phyloP scores from a whole-genome alignment of 768 basidiomycete genomes.

The Tulasnella sp. region DNA sequence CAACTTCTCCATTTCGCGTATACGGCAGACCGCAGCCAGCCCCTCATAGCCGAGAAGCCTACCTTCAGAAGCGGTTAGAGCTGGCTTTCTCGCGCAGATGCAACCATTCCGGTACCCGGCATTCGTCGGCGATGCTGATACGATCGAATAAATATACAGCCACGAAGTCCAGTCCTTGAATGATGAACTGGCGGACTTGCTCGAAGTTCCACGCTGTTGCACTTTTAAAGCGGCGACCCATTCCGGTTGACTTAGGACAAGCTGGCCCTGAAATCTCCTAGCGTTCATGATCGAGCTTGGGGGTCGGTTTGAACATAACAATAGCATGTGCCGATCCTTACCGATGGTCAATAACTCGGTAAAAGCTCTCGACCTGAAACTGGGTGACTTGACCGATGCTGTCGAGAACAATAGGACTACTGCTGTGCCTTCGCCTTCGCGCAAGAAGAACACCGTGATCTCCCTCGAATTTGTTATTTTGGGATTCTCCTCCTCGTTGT shows the following conservation, averaged over 20 bases:
- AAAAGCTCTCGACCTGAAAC: neutral
- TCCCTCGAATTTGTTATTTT: no score
- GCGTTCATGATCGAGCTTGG: neutral
- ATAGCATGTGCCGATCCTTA: neutral
- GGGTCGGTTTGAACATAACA: neutral
- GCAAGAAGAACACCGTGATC: no score
- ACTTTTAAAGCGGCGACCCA: neutral
- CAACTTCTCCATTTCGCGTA: neutral
- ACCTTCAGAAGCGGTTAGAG: neutral
- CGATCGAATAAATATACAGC: neutral
- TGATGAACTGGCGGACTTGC: neutral
- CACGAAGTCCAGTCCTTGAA: neutral
- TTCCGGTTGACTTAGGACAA: neutral
- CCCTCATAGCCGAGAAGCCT: neutral
- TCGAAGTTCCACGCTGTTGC: neutral
- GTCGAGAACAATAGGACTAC: neutral
- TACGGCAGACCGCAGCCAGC: constrained; percentile 8
- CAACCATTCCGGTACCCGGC: constrained; percentile 9
- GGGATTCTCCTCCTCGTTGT: no score
- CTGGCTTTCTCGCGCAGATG: neutral
- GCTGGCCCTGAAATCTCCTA: neutral
- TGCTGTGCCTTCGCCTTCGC: neutral
- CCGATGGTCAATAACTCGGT: neutral
- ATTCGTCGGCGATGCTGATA: neutral
- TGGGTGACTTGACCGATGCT: neutral